These are phyloP conservation scores for Coccomyxa sp. DNA, from an alignment of 139 green algal genomes.

Conservation along the genomic window DNA sequence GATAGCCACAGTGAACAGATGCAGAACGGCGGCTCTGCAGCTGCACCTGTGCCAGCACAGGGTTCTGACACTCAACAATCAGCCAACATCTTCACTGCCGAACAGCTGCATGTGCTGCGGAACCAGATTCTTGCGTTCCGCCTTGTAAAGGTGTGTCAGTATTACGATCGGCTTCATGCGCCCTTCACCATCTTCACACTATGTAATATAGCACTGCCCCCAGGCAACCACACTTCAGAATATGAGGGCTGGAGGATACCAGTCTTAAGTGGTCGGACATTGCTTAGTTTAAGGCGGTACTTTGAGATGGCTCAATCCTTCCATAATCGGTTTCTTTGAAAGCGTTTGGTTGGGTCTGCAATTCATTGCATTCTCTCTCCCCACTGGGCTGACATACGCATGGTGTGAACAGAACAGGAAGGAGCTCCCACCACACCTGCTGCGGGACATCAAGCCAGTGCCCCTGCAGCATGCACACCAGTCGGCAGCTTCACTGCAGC, in stretches of 20 bases:
- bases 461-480: neutral
- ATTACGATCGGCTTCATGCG: neutral
- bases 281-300: neutral
- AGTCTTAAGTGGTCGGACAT: neutral
- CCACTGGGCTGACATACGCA: neutral
- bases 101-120: constrained; percentile 38
- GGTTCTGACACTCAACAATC: too few relatives aligned
- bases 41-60: too few relatives aligned
- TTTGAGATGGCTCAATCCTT: neutral
- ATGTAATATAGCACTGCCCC: too few relatives aligned
- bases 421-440: constrained; percentile 12
- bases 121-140: constrained; percentile 55
- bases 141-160: constrained; percentile 24
- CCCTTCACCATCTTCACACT: neutral
- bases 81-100: constrained; percentile 30
- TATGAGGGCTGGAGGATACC: too few relatives aligned
- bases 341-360: neutral
- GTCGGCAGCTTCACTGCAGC: neutral
- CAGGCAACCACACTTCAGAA: too few relatives aligned
- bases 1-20: neutral
- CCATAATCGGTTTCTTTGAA: neutral
- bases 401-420: neutral
- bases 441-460: constrained; percentile 22
- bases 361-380: neutral
- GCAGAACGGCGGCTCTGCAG: neutral